These are phyloP conservation scores for Pleurotus citrinopileatus DNA, from an alignment of 768 basidiomycete genomes.

Conservation along the genomic window DNA sequence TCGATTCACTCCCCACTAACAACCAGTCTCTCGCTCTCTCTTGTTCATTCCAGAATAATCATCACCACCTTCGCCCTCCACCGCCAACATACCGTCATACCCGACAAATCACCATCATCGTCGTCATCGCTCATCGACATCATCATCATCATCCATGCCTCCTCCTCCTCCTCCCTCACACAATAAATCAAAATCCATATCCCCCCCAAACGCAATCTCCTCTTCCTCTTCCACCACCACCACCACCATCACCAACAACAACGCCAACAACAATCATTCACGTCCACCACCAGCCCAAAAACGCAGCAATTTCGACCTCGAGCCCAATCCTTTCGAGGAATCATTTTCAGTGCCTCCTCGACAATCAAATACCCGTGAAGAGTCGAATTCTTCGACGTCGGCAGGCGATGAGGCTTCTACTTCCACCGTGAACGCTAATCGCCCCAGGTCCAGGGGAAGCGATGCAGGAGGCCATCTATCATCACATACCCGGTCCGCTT, in stretches of 20 bases:
- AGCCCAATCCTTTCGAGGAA: conserved; percentile 94
- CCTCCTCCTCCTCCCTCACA: conserved; percentile 13
- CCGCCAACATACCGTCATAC: conserved; percentile 5
- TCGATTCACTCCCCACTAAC: conserved; percentile 20
- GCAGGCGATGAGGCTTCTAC: conserved; percentile 31
- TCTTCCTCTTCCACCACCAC: conserved; percentile 7
- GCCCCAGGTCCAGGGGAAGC: not conserved
- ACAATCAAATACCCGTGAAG: conserved; percentile 39
- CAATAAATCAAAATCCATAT: conserved; percentile 9
- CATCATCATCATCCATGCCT: conserved; percentile 24
- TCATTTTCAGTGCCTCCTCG: conserved; percentile 67
- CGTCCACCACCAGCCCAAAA: conserved; percentile 14
- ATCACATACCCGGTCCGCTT: conserved; percentile 30
- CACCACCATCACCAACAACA: conserved; percentile 21
- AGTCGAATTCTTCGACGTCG: conserved; percentile 25
- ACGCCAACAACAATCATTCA: conserved; percentile 45
- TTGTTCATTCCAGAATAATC: not conserved
- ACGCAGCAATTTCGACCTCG: conserved; percentile 58
- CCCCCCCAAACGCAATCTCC: not conserved
- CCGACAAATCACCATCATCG: conserved; percentile 16
- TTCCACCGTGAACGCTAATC: conserved; percentile 26
- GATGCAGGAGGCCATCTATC: conserved; percentile 18
- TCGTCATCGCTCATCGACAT: conserved; percentile 39
- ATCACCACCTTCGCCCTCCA: conserved; percentile 4
- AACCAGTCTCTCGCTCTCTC: conserved; percentile 10